Percentiles rank a stretch among this genome's conserved stretches.
Evolutionary conservation across 768 basidiomycete genomes (phyloP).

Genomic region (Termitomyces bulborhizus): DNA sequence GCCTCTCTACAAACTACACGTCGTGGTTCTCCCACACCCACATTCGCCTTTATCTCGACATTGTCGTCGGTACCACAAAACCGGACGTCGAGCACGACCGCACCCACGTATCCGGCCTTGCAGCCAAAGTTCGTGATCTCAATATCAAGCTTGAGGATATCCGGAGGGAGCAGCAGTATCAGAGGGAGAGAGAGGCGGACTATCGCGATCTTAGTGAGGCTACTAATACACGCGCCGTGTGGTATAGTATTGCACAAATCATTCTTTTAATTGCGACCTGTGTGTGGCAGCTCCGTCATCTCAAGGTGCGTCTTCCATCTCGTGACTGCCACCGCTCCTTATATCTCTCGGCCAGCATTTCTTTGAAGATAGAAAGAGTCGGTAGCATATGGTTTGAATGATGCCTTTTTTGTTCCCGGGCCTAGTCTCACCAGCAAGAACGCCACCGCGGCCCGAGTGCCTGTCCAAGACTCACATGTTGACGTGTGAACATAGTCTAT

Average conservation of each 20-base stretch:
- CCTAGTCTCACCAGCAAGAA: too few relatives aligned
- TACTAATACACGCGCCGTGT: conserved; percentile 90
- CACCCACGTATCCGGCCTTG: conserved; percentile 76
- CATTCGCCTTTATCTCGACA: conserved; percentile 91
- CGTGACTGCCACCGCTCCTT: neutral
- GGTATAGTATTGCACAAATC: conserved; percentile 91
- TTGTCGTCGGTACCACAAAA: conserved; percentile 85
- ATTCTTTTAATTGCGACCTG: conserved; percentile 78
- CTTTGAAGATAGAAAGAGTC: conserved; percentile 56
- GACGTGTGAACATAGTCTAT: too few relatives aligned
- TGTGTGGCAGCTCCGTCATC: conserved; percentile 88
- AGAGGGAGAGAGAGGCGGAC: conserved; percentile 89
- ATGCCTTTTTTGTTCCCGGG: too few relatives aligned
- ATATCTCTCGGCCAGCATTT: conserved; percentile 46
- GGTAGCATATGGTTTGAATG: neutral
- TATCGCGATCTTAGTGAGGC: conserved; percentile 85
- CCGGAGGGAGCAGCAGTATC: conserved; percentile 93
- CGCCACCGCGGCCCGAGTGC: too few relatives aligned
- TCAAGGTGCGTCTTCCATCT: conserved; percentile 50
- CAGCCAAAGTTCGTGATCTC: conserved; percentile 81
- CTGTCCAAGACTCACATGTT: too few relatives aligned
- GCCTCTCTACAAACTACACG: conserved; percentile 88
- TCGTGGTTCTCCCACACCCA: conserved; percentile 85
- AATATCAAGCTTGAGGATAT: conserved; percentile 93
- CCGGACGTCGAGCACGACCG: conserved; percentile 85